phyloP scores from a whole-genome alignment of 495 filamentous ascomycete species.

The Xylaria palmicola region DNA sequence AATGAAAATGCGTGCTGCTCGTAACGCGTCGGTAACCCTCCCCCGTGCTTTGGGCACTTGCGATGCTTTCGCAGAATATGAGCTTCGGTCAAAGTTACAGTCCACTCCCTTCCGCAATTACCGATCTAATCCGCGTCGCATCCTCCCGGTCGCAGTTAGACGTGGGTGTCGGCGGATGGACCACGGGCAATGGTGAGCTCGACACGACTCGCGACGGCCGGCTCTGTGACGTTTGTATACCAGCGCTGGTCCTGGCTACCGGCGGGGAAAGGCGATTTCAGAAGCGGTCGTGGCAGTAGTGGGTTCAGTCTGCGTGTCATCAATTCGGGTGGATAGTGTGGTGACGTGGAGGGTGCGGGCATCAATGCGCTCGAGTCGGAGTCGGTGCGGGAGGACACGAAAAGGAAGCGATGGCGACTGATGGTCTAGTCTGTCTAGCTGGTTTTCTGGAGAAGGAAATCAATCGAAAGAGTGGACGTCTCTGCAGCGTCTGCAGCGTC shows the following conservation, averaged over 20 bases:
- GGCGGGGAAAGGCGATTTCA: not conserved
- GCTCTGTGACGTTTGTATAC: not conserved
- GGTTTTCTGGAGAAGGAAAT: not conserved
- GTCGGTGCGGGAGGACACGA: conserved; percentile 1
- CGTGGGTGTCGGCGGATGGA: conserved; percentile 1
- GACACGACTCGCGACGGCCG: not conserved
- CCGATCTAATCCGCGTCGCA: conserved; percentile 16
- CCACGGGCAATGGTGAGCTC: not conserved
- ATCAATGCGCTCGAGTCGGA: conserved; percentile 11
- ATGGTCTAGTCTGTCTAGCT: not conserved
- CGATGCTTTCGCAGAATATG: not conserved
- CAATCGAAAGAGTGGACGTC: not conserved
- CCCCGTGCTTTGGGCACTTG: not conserved
- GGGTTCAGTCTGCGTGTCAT: conserved; percentile 14
- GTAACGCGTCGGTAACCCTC: not conserved
- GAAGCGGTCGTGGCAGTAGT: conserved; percentile 6
- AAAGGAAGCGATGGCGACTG: conserved; percentile 6
- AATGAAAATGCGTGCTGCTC: not conserved
- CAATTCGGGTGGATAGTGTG: conserved; percentile 5
- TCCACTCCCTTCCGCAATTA: conserved; percentile 18
- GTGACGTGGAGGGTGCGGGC: conserved; percentile 15
- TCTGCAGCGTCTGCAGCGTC: not conserved
- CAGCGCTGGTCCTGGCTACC: not conserved
- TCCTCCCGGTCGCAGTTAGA: conserved; percentile 8
- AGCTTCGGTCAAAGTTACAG: not conserved